Evolutionary conservation across 2,329 filamentous ascomycete genomes (phyloP).

Genomic region (Curvularia verruculosa): DNA sequence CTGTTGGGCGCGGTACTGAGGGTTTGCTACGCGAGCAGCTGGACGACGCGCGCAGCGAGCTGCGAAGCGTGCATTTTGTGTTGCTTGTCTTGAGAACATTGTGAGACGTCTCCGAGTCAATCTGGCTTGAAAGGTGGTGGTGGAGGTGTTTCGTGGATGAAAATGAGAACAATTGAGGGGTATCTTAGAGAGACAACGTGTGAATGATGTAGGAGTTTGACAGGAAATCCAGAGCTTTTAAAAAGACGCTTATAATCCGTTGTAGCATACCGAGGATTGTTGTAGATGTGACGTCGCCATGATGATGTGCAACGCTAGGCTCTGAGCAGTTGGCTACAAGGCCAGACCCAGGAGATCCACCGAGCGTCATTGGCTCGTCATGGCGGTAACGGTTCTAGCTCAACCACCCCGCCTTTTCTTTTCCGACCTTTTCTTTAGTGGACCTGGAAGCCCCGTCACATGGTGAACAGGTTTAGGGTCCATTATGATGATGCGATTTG

Average conservation of each 20-base stretch:
- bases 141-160: not conserved
- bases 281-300: slow-evolving; percentile 17
- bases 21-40: slow-evolving; percentile 30
- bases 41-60: slow-evolving; percentile 40
- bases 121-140: slow-evolving; percentile 9
- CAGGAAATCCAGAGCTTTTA: slow-evolving; percentile 12
- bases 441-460: not conserved
- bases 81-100: slow-evolving; percentile 45
- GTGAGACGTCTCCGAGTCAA: slow-evolving; percentile 5
- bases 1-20: slow-evolving; percentile 37
- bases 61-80: slow-evolving; percentile 39
- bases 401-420: slow-evolving; percentile 13
- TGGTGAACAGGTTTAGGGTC: slow-evolving; percentile 7
- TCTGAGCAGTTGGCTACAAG: not conserved
- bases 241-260: slow-evolving; percentile 7
- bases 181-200: slow-evolving; percentile 12
- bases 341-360: slow-evolving; percentile 3
- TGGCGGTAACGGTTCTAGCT: slow-evolving; percentile 7
- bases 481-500: not conserved
- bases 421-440: not conserved
- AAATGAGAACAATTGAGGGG: slow-evolving; percentile 9
- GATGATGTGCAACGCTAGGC: slow-evolving; percentile 17
- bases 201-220: not conserved
- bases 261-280: slow-evolving; percentile 7
- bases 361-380: slow-evolving; percentile 14